Base-by-base conservation (phyloP, 495 filamentous ascomycete species). In the Polyplosphaeria fusca region DNA sequence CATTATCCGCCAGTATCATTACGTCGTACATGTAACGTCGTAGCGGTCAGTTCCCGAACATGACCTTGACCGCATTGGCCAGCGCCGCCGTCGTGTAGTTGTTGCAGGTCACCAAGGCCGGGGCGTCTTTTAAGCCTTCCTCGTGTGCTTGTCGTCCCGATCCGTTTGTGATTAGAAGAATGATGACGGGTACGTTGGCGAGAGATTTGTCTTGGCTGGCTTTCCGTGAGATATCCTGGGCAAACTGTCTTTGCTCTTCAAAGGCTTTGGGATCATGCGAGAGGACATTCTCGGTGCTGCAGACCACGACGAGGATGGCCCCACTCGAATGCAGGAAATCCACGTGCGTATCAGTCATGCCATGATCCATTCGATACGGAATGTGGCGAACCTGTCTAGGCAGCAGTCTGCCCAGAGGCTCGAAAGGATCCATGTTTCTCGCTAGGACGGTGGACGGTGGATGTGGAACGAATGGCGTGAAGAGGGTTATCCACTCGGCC, bases 381-480 rank as follows among this genome's bases (percentile, higher is more conserved):
- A 74, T 70, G 43, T 76, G 73, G 1, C 67, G 60, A 39, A 73
- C 49, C 28, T 65, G 58, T 44, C 47, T 41, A 43, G 55, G 57
- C 27, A 76, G 60, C 20, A 70, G 53, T 24, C 58, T 54, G 24
- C 73, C 73, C 41, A 76, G 60, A 4, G 66, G 59, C 47, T 76
- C 73, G 62, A 74, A 76, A 0, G 73, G 73, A 49, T 76, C 73
- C 53, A 68, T 61, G 47, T 58, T 40, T 38, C 18, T 48, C 5
- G 47, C 27, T 1, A 56, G 50, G n/a, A 30, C 28, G 0, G 50
- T 50, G 14, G 35, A 50, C 24, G 58, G 47, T 22, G 65, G 64
- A 53, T 59, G 59, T 1, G 59, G 63, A 20, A 68, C 60, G 46
- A 61, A 19, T 12, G 67, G 68, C 9, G 64, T 68, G 53, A 70